Evolutionary conservation across 176 grass and related monocot species (phyloP).

Genomic region (Avena insularis): DNA sequence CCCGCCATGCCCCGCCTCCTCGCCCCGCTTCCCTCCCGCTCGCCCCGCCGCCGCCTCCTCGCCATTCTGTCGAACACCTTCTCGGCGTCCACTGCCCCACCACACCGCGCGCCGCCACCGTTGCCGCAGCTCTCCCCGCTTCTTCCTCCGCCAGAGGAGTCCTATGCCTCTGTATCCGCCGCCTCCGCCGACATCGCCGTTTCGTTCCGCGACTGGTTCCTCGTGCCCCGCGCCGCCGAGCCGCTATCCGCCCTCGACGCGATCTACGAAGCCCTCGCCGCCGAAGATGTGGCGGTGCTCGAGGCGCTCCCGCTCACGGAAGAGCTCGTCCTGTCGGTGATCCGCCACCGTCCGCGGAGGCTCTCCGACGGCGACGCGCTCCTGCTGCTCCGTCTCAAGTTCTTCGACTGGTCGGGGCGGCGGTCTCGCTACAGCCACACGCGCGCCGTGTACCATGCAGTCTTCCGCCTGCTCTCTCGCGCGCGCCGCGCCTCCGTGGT

Average conservation of each 20-base stretch:
- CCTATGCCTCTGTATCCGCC: neutral
- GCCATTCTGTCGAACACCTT: conserved; percentile 60
- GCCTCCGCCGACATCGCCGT: conserved; percentile 47
- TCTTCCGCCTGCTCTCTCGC: conserved; percentile 66
- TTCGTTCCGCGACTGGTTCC: conserved; percentile 75
- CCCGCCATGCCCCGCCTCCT: conserved; percentile 46
- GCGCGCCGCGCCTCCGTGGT: conserved; percentile 56
- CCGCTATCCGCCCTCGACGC: conserved; percentile 50
- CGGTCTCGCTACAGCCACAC: conserved; percentile 65
- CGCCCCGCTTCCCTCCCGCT: conserved; percentile 24
- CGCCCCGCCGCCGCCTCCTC: conserved; percentile 37
- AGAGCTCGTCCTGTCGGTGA: conserved; percentile 58
- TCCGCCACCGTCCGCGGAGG: conserved; percentile 54
- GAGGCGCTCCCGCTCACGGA: conserved; percentile 62
- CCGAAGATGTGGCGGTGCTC: conserved; percentile 54
- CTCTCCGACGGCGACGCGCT: conserved; percentile 35
- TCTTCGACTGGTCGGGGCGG: conserved; percentile 90
- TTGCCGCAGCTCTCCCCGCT: conserved; percentile 43
- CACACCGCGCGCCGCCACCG: neutral
- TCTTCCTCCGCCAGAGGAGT: conserved; percentile 9
- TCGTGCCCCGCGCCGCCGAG: conserved; percentile 28
- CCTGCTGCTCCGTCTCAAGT: conserved; percentile 74
- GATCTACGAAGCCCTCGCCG: conserved; percentile 73
- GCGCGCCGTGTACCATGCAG: conserved; percentile 60
- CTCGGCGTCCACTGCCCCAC: conserved; percentile 37